Base-by-base conservation (phyloP, 345 rosid species). In the Noccaea caerulescens region DNA sequence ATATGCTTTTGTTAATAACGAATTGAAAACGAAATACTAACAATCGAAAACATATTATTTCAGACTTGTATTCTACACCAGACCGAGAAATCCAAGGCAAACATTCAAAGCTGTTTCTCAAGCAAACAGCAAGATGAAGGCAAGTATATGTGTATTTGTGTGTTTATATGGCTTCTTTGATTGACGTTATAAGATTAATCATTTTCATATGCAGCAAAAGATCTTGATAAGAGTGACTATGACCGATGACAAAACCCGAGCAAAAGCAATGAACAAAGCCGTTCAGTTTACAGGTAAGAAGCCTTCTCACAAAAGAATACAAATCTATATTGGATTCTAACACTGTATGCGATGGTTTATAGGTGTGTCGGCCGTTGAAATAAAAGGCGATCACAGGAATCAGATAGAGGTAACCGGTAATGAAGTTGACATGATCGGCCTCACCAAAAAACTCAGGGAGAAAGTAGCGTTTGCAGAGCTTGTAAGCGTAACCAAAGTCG, bases 381-480 rank as follows among this genome's bases (percentile, higher is more conserved):
- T 82, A 54, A 84, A 73, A 66, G 89, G 87, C 3, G 71, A 66
- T 10, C 84, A 79, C 13, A 71, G 76, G 81, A 79, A 62, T 72
- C 80, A 83, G 46, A 85, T 85, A 25, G 89, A 83, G 73, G 79
- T 87, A 4, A 79, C 58, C 0, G 89, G 89, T 30, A 83, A 78
- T 6, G 81, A 74, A 11, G 71, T 86, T 1, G 85, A 85, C 47
- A 25, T 81, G 56, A 81, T 75, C 3, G 1, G 12, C 8, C 73
- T 85, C 0, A 67, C 80, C 8, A 52, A 58, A 30, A 12, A 6
- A 67, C 52, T 83, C 2, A 77, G 85, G 20, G 85, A 79, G 58
- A 71, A 63, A 5, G 53, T 87, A 2, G 86, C 89, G 0, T 8
- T 36, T 34, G 83, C 89, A 3, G 81, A 76, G 67, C 61, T 85